Base-by-base conservation (phyloP, 1,139 yeast genomes). In the Pichia sp. region DNA sequence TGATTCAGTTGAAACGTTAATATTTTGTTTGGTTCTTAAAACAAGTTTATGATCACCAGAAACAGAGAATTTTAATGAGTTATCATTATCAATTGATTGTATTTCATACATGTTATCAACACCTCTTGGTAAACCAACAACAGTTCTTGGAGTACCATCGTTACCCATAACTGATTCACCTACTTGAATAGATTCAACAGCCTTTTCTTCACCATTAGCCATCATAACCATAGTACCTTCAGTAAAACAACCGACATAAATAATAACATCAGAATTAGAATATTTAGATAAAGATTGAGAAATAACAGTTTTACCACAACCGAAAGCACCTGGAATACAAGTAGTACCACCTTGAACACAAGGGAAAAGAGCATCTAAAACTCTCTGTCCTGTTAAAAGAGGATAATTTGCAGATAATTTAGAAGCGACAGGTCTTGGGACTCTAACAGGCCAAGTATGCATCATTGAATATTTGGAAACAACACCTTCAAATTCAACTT, bases 291-390 rank as follows among this genome's bases (percentile, higher is more conserved):
- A 74, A 1, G 97, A 87, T 70, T 91, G 98, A 26, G 99, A 91
- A 63, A 91, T 91, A 59, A 91, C 99, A 11, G 99, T 91, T 67
- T 91, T 91, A 67, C 99, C 99, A 70, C 97, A 91, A 49, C 99
- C 99, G 59, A 91, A 91, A 50, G 99, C 99, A 68, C 99, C 99
- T 37, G 99, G 99, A 63, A 91, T 91, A 81, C 98, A 93, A 33
- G 99, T 91, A 39, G 99, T 91, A 73, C 99, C 99, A 71, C 99
- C 98, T 73, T 93, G 98, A 55, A 93, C 99, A 78, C 95, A 86
- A 40, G 99, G 98, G 77, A 91, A 93, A 53, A 91, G 76, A 29
- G 98, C 82, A 66, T 91, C 99, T 66, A 91, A 75, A 42, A 91
- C 99, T 75, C 98, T 86, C 72, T 91, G 99, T 57, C 99, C 99